phyloP scores from a whole-genome alignment of 1,284 basidiomycete genomes.

The Ceratobasidium sp. region DNA sequence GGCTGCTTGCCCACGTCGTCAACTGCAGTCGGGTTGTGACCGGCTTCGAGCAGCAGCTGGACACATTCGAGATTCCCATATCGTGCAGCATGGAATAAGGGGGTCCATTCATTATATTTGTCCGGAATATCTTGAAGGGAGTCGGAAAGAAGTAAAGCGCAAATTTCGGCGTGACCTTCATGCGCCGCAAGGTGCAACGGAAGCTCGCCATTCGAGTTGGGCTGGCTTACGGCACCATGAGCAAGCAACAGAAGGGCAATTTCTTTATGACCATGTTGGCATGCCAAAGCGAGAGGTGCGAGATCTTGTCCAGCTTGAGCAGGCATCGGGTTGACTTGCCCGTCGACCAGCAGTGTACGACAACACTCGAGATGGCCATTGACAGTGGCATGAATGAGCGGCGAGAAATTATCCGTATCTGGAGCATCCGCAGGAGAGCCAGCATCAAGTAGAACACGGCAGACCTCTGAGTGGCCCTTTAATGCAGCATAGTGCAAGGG shows the following conservation, averaged over 20 bases:
- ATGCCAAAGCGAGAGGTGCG: conserved; percentile 88
- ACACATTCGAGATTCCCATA: conserved; percentile 85
- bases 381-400: conserved; percentile 90
- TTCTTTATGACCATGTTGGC: conserved; percentile 86
- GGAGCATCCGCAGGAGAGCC: conserved; percentile 70
- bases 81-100: conserved; percentile 93
- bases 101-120: conserved; percentile 98
- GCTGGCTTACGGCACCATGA: conserved; percentile 76
- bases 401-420: conserved; percentile 94
- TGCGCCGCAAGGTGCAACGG: conserved; percentile 98
- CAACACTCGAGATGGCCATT: conserved; percentile 86
- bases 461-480: conserved; percentile 83
- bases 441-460: conserved; percentile 76
- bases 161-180: conserved; percentile 87
- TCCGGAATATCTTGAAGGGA: conserved; percentile 90
- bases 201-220: conserved; percentile 94
- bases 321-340: conserved; percentile 58
- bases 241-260: conserved; percentile 81
- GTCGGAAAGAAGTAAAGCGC: conserved; percentile 74
- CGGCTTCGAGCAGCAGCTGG: conserved; percentile 76
- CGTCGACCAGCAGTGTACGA: conserved; percentile 73
- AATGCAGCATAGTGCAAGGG: conserved; percentile 96
- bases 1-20: conserved; percentile 90
- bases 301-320: conserved; percentile 70
- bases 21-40: conserved; percentile 72